Base-by-base conservation (phyloP, 306 rosid genomes). In the Vigna hirtella region DNA sequence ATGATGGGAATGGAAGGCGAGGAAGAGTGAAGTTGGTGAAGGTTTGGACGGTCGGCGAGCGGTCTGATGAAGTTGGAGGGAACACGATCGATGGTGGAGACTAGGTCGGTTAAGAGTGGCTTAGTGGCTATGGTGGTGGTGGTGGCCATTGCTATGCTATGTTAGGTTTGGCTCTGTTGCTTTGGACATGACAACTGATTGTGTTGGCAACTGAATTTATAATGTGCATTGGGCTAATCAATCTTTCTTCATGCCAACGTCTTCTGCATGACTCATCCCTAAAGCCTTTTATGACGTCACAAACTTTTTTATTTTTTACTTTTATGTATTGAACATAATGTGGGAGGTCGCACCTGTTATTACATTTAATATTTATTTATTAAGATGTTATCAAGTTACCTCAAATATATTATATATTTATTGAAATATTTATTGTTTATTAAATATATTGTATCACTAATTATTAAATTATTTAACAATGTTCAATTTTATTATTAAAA, bases 51-150 rank as follows among this genome's bases (percentile, higher is more conserved):
- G 76, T 83, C 82, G 36, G 0, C 6, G 12, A 16, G 3, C 22
- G 85, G 83, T 30, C 85, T 67, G 20, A 85, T 63, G 81, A 77
- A 85, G 16, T 77, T 81, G 1, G 81, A 81, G 17, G 88, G 88
- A 2, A 63, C 69, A 16, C 34, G 69, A 63, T 63, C 48, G 1
- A 64, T 1, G 15, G 70, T 64, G 48, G 70, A 36, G 4, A 34
- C 72, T 20, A 66, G 83, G 85, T 85, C 88, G 4, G 88, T 36
- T 73, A 85, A 12, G 0, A 85, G 42, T 14, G 70, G 69, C 58
- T 66, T 80, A 12, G 15, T 15, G 32, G 67, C 6, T 1, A 51
- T 15, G 10, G 70, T 16, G n/a, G 9, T 16, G 13, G 9, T 34
- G 11, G 9, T 20, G 68, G 62, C 53, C 82, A 71, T 80, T 28